These are phyloP conservation scores for Hypoxylon sp. DNA, from an alignment of 2,329 filamentous ascomycete species.

Conservation along the genomic window DNA sequence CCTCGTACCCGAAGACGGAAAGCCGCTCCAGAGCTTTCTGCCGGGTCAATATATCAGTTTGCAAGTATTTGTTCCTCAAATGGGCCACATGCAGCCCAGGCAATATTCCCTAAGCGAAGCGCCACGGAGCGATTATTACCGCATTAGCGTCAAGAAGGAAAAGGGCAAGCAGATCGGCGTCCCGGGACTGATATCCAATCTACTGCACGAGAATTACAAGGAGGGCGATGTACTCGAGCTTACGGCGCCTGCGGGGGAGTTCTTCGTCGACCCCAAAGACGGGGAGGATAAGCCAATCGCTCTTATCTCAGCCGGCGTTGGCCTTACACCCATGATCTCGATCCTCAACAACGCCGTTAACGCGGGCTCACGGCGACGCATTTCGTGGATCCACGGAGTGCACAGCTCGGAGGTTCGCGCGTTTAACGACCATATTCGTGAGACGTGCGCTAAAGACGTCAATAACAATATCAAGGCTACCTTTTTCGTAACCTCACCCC, in stretches of 20 bases:
- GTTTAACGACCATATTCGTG: conserved; percentile 65
- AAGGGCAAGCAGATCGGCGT: conserved; percentile 54
- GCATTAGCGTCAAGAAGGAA: conserved; percentile 80
- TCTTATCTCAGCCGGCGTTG: conserved; percentile 76
- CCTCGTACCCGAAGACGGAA: conserved; percentile 72
- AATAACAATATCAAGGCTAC: conserved; percentile 65
- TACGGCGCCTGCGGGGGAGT: conserved; percentile 69
- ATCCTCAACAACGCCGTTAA: conserved; percentile 67
- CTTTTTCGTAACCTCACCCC: conserved; percentile 69
- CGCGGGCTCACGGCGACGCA: conserved; percentile 56
- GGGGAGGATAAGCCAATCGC: conserved; percentile 66
- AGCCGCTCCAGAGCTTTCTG: conserved; percentile 68
- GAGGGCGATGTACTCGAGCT: conserved; percentile 67
- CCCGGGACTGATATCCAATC: conserved; percentile 65
- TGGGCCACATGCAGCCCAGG: conserved; percentile 75
- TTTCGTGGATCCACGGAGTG: conserved; percentile 74
- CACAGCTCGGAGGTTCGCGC: conserved; percentile 64
- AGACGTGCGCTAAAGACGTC: conserved; percentile 57
- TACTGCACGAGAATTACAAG: conserved; percentile 61
- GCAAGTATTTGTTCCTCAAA: conserved; percentile 69
- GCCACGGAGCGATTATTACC: conserved; percentile 67
- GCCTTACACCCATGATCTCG: conserved; percentile 73
- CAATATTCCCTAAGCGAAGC: conserved; percentile 81
- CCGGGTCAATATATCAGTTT: conserved; percentile 82
- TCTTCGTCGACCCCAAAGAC: conserved; percentile 67